Percentiles rank a stretch among this genome's conserved stretches.
phyloP scores from a whole-genome alignment of 495 filamentous ascomycete genomes.

The Apiosordaria backusii region DNA sequence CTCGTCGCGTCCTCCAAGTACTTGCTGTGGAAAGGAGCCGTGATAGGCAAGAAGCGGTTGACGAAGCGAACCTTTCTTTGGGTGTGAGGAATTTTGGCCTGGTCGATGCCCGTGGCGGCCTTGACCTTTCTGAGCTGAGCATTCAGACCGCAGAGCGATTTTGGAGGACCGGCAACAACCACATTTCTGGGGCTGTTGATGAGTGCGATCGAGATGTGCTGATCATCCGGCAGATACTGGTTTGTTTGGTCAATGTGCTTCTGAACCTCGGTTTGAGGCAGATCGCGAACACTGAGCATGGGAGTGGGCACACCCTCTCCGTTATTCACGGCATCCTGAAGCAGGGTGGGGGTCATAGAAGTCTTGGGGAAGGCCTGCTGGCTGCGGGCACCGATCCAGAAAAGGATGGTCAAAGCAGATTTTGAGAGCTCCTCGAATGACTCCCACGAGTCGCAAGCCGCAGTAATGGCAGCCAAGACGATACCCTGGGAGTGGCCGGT shows the following conservation, averaged over 20 bases:
- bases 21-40: constrained; percentile 94
- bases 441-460: constrained; percentile 84
- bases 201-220: constrained; percentile 91
- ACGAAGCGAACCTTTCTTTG: constrained; percentile 94
- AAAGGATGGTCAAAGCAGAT: constrained; percentile 85
- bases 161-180: constrained; percentile 93
- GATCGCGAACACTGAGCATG: constrained; percentile 95
- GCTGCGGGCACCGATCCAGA: constrained; percentile 98
- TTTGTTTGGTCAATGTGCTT: constrained; percentile 95
- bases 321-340: constrained; percentile 92
- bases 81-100: constrained; percentile 90
- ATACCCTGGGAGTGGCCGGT: constrained; percentile 98
- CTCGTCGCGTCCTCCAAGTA: constrained; percentile 78
- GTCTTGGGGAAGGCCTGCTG: constrained; percentile 96
- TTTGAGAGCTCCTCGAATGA: constrained; percentile 74
- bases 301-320: constrained; percentile 92
- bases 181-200: constrained; percentile 96
- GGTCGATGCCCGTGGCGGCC: constrained; percentile 91
- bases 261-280: constrained; percentile 78
- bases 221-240: constrained; percentile 84
- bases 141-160: constrained; percentile 94
- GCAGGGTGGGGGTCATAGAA: constrained; percentile 81
- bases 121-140: constrained; percentile 91
- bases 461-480: constrained; percentile 87
- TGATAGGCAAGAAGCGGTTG: constrained; percentile 96